phyloP scores from a whole-genome alignment of 805 yeast species.

The Komagataella populi region DNA sequence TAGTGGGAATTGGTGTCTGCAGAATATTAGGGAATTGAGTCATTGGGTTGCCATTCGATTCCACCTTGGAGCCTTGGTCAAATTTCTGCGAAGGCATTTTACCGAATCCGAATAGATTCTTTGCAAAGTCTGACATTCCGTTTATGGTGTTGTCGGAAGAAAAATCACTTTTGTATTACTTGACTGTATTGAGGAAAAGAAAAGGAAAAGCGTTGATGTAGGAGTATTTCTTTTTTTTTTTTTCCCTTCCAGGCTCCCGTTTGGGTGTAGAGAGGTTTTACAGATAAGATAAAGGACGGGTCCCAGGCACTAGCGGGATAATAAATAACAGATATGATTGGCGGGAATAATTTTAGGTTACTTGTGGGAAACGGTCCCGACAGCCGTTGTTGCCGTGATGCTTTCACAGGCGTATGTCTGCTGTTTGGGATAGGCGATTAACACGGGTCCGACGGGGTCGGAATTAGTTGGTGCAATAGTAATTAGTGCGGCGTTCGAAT shows the following conservation, averaged over 20 bases:
- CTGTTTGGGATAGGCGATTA: too few species aligned
- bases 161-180: neutral
- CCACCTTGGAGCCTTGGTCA: conserved; percentile 2
- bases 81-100: conserved; percentile 4
- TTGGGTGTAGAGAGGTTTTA: neutral
- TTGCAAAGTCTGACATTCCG: conserved; percentile 25
- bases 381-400: too few species aligned
- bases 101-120: conserved; percentile 21
- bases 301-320: neutral
- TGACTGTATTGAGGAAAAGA: neutral
- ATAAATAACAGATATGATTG: neutral
- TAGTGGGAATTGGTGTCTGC: conserved; percentile 48
- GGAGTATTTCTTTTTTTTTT: neutral
- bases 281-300: neutral
- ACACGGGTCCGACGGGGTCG: neutral
- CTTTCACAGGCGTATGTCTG: too few species aligned
- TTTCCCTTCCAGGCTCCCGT: neutral
- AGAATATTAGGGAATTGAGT: conserved; percentile 23
- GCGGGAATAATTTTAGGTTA: neutral
- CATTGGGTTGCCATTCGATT: neutral
- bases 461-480: neutral
- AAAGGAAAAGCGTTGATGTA: neutral
- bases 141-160: neutral
- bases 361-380: neutral
- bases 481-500: neutral